Conservation (phyloP, 1,139 yeast genomes). For the Debaryomycetaceae sp. region DNA sequence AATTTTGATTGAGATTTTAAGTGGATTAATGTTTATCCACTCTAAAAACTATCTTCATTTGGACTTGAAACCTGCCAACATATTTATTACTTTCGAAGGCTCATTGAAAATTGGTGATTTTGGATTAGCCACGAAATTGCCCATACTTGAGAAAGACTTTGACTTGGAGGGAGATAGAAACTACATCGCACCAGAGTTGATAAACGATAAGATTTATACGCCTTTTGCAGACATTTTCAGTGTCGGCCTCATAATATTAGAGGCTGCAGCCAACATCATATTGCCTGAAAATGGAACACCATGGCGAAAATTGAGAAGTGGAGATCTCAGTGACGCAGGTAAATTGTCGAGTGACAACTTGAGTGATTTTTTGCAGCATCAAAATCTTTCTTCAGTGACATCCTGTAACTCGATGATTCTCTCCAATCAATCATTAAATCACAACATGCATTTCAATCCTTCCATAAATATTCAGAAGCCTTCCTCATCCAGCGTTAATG, state of each 20-base stretch:
- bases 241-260: conserved; percentile 86
- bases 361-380: conserved; percentile 43
- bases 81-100: conserved; percentile 93
- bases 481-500: conserved; percentile 14
- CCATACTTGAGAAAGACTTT: conserved; percentile 53
- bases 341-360: conserved; percentile 60
- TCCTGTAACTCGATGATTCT: conserved; percentile 23
- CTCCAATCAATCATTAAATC: conserved; percentile 5
- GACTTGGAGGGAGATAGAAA: conserved; percentile 98
- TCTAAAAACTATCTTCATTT: conserved; percentile 72
- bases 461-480: conserved; percentile 1
- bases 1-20: conserved; percentile 74
- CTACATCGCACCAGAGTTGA: conserved; percentile 95
- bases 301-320: conserved; percentile 94
- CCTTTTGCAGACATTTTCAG: conserved; percentile 95
- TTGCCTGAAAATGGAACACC: conserved; percentile 96
- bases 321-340: conserved; percentile 95
- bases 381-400: conserved; percentile 35
- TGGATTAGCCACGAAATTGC: conserved; percentile 56
- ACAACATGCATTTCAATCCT: conserved; percentile 4
- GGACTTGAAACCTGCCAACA: conserved; percentile 93
- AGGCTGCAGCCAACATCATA: conserved; percentile 92
- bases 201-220: conserved; percentile 76
- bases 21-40: conserved; percentile 82
- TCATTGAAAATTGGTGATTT: conserved; percentile 82